Evolutionary conservation across 306 rosid species (phyloP), one percentile per base, ranked within the genome.

Genomic region (Myrica gale): DNA sequence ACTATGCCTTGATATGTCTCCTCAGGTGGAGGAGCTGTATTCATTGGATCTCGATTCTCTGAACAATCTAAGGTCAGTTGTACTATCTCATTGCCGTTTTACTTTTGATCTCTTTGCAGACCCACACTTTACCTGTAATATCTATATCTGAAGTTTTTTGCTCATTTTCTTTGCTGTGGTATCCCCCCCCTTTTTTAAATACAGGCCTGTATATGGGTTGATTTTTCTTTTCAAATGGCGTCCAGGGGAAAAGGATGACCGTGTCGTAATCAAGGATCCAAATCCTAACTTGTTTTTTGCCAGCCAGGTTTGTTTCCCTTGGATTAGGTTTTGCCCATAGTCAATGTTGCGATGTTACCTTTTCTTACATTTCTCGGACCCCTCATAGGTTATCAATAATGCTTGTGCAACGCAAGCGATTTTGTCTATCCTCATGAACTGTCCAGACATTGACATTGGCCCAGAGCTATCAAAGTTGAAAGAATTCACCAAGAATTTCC

Each of bases 351-450:
- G 41, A n/a, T 71, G 54, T 76, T 77, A 47, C 52, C 78, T 87
- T 32, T 79, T 74, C 53, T 47, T 57, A 21, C 13, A 15, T 9
- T 76, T 32, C 52, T 58, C 63, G 39, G 15, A 39, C 73, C 52
- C 42, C 60, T 66, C 74, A 75, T 75, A 96, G 99, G 99, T 92
- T 37, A 96, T 96, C 54, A 96, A 92, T 75, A 96, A 96, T 87
- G 99, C 99, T 68, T 96, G 99, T 86, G 99, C 99, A 73, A 96
- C 97, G 72, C 98, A 96, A 84, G 99, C 99, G 10, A 96, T 96
- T 82, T 82, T 96, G 87, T 96, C 99, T 72, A 96, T 96, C 84
- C 93, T 96, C 74, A 32, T 96, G 91, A 96, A 96, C 85, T 92
- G 96, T 65, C 87, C 86, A 0, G 99, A 92, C 73, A 72, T 92